These are phyloP conservation scores for Phialocephala sp. DNA, from an alignment of 2,329 filamentous ascomycete species.

Conservation along the genomic window DNA sequence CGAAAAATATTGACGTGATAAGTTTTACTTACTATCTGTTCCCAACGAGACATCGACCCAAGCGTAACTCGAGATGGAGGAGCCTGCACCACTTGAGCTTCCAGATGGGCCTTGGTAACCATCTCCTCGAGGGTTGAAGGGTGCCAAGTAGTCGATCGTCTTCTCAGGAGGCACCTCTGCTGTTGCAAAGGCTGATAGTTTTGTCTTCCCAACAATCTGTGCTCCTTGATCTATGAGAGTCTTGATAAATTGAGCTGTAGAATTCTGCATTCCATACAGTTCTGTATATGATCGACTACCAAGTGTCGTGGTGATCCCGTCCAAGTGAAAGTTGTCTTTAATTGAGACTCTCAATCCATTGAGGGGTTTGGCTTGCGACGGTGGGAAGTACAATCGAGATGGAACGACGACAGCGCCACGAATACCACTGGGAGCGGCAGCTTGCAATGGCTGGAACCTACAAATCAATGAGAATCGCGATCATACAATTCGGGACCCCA, in stretches of 20 bases:
- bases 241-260: background rate
- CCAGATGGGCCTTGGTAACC: background rate
- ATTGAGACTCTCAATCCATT: background rate
- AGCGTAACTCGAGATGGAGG: background rate
- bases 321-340: constrained; percentile 7
- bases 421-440: background rate
- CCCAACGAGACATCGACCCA: constrained; percentile 5
- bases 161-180: background rate
- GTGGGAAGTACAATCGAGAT: background rate
- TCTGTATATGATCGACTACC: background rate
- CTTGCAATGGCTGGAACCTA: background rate
- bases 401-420: background rate
- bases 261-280: background rate
- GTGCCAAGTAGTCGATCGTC: background rate
- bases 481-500: background rate
- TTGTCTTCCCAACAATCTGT: constrained; percentile 7
- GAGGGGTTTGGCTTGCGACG: background rate
- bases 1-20: background rate
- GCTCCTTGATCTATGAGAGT: constrained; percentile 3
- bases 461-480: background rate
- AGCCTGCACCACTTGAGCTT: background rate
- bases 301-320: background rate
- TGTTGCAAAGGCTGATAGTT: background rate
- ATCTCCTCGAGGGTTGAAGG: constrained; percentile 9
- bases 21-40: constrained; percentile 9